Base-by-base conservation (phyloP, 2,329 filamentous ascomycete genomes). In the Diaporthe humulicola region DNA sequence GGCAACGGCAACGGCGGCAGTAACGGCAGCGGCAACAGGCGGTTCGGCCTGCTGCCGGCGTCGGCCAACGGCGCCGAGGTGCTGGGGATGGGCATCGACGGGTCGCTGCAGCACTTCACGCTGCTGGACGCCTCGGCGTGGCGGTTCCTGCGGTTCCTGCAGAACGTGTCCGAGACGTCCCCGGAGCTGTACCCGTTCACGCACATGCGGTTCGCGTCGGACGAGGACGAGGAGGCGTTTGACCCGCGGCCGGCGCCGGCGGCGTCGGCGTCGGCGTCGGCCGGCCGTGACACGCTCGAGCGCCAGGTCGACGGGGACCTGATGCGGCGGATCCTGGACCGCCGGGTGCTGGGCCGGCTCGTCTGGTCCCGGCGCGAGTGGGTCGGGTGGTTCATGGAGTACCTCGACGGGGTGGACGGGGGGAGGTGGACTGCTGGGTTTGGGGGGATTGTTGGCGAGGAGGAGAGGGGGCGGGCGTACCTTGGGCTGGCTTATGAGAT, bases 281-380 rank as follows among this genome's bases (percentile, higher is more conserved):
- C 76, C 79, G 8, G 81, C 14, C 85, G 85, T 2, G 58, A 64
- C 15, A 86, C 86, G 50, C 79, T 83, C 33, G 86, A 85, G 74
- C 90, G 91, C 88, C 92, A 94, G 73, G 86, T 95, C 4, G 87
- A 95, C 76, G 93, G 93, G 0, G 92, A 94, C 78, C 84, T 94
- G 48, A 81, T 95, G 56, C 84, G 85, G 75, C 86, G 88, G 9
- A 89, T 91, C 74, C 77, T 92, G 15, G 83, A 88, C 25, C 83
- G 81, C 25, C 84, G 85, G 42, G 82, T 82, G 0, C 56, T 76
- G 15, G 75, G 73, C 8, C 33, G 56, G 9, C 50, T 76, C n/a
- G 52, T 74, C 9, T 48, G 17, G 48, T n/a, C 60, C 19, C 38
- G 33, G 33, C 36, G 6, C 17, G 69, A 52, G 56, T 76, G 75